Conservation (phyloP, 306 rosid species). For the Gastrolobium villosum region DNA sequence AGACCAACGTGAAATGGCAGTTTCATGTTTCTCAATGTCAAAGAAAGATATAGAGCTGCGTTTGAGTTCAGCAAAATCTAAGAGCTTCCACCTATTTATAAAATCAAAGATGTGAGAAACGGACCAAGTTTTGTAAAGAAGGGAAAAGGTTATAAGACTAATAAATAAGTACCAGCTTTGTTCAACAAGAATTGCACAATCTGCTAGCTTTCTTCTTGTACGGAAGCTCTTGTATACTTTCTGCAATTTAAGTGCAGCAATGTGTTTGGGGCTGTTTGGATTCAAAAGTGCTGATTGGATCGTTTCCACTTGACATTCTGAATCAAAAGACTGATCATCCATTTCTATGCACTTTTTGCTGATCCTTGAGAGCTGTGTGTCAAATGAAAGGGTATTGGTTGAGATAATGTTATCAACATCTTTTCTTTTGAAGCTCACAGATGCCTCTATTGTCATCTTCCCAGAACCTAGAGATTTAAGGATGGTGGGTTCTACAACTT, state of each 20-base stretch:
- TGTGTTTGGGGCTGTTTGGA: slow-evolving; percentile 77
- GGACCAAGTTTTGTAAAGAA: neutral
- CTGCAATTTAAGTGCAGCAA: slow-evolving; percentile 93
- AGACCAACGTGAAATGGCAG: slow-evolving; percentile 98
- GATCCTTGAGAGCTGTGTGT: slow-evolving; percentile 48
- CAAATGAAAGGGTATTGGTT: slow-evolving; percentile 51
- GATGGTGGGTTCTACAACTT: slow-evolving; percentile 74
- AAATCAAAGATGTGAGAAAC: slow-evolving; percentile 45
- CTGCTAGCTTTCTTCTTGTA: slow-evolving; percentile 95
- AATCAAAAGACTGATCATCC: slow-evolving; percentile 49
- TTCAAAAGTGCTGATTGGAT: slow-evolving; percentile 61
- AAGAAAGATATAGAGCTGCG: slow-evolving; percentile 95
- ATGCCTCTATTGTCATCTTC: slow-evolving; percentile 77
- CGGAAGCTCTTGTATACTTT: slow-evolving; percentile 99
- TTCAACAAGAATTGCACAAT: slow-evolving; percentile 98
- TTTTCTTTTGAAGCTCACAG: slow-evolving; percentile 76
- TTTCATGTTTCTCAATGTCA: slow-evolving; percentile 93
- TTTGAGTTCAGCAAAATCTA: slow-evolving; percentile 96
- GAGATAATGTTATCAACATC: slow-evolving; percentile 58
- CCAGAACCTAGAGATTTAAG: slow-evolving; percentile 73
- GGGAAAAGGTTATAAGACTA: slow-evolving; percentile 10
- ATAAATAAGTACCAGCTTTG: slow-evolving; percentile 85
- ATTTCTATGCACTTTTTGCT: slow-evolving; percentile 58
- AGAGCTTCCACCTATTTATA: slow-evolving; percentile 90
- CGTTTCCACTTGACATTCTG: slow-evolving; percentile 53